These are phyloP conservation scores for Starmerella apis DNA, from an alignment of 805 yeast species.

Conservation along the genomic window DNA sequence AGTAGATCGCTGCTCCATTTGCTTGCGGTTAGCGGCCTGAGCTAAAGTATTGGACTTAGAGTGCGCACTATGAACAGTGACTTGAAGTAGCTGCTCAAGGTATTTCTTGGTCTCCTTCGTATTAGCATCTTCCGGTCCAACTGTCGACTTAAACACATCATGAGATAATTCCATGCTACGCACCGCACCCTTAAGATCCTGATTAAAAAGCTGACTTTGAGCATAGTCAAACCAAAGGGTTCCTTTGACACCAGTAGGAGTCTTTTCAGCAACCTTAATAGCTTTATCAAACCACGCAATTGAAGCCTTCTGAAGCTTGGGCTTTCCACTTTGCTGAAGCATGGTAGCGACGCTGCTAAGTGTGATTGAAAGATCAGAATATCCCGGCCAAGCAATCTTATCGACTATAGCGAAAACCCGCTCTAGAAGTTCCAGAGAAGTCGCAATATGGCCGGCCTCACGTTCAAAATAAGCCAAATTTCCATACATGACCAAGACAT, in stretches of 20 bases:
- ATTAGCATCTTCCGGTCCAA: conserved; percentile 58
- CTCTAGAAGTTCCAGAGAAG: conserved; percentile 51
- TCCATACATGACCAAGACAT: conserved; percentile 57
- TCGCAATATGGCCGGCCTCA: conserved; percentile 45
- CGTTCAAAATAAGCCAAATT: conserved; percentile 68
- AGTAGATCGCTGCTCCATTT: background rate
- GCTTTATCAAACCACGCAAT: conserved; percentile 45
- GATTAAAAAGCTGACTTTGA: conserved; percentile 44
- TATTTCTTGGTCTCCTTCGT: conserved; percentile 61
- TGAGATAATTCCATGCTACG: conserved; percentile 48
- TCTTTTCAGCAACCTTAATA: conserved; percentile 46
- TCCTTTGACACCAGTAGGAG: conserved; percentile 50
- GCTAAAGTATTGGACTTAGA: conserved; percentile 2
- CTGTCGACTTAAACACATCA: conserved; percentile 43
- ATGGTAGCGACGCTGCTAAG: conserved; percentile 51
- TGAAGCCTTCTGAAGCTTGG: conserved; percentile 35
- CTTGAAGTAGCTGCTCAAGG: conserved; percentile 46
- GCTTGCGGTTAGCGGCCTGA: background rate
- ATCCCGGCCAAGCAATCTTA: conserved; percentile 48
- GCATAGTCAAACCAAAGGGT: conserved; percentile 59
- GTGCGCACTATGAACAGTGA: conserved; percentile 34
- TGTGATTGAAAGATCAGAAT: conserved; percentile 61
- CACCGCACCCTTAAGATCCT: conserved; percentile 47
- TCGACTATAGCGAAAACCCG: conserved; percentile 53
- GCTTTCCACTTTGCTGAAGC: conserved; percentile 34